phyloP scores from a whole-genome alignment of 441 rosid genomes.

The Pelargonium citronellum region DNA sequence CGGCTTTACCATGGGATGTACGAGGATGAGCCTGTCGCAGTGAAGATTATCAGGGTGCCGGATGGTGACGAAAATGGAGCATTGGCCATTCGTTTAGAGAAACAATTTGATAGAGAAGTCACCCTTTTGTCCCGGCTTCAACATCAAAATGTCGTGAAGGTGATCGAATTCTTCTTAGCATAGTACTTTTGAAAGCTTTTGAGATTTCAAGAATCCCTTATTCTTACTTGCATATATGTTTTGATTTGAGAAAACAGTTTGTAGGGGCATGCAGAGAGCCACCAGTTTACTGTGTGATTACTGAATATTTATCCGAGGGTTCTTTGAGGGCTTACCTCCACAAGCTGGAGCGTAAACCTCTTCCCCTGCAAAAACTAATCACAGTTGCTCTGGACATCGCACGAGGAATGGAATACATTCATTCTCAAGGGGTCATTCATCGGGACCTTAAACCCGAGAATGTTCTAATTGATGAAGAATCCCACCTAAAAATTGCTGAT shows the following conservation, averaged over 20 bases:
- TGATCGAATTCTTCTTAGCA: no score
- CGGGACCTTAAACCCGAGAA: slow-evolving; percentile 38
- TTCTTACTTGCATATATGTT: no score
- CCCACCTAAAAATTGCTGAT: slow-evolving; percentile 75
- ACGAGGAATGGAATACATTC: slow-evolving; percentile 87
- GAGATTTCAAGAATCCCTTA: slow-evolving; percentile 15
- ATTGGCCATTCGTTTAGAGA: slow-evolving; percentile 64
- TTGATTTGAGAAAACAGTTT: slow-evolving; percentile 48
- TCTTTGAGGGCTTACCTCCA: slow-evolving; percentile 86
- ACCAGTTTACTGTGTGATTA: slow-evolving; percentile 71
- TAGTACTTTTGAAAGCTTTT: no score
- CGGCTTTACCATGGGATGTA: slow-evolving; percentile 86
- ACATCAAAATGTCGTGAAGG: slow-evolving; percentile 83
- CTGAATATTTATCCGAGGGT: slow-evolving; percentile 84
- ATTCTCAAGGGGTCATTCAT: slow-evolving; percentile 72
- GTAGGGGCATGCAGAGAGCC: slow-evolving; percentile 88
- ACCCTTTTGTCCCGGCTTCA: slow-evolving; percentile 63
- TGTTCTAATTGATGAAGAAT: slow-evolving; percentile 61
- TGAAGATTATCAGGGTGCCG: slow-evolving; percentile 75
- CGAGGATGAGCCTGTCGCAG: slow-evolving; percentile 87
- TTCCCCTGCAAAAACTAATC: slow-evolving; percentile 56
- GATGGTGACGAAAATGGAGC: slow-evolving; percentile 74
- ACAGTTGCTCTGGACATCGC: slow-evolving; percentile 72
- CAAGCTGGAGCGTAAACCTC: slow-evolving; percentile 71
- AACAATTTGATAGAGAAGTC: slow-evolving; percentile 81